These are phyloP conservation scores for Penicillium sp. DNA, from an alignment of 2,329 filamentous ascomycete species.

Conservation along the genomic window DNA sequence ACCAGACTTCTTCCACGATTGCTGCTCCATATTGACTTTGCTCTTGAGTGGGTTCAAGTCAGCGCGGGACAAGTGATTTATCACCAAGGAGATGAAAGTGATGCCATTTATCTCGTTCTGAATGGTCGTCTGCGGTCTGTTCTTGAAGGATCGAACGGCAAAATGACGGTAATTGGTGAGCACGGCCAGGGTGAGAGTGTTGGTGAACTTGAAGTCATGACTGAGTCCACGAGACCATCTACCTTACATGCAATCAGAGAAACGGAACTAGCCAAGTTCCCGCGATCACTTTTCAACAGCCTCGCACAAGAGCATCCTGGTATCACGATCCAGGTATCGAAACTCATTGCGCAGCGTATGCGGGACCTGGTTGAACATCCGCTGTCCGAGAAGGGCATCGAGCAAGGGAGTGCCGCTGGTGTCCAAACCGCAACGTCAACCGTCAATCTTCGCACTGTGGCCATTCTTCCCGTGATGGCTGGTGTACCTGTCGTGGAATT, in stretches of 20 bases:
- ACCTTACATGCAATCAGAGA: constrained; percentile 95
- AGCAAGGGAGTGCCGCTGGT: constrained; percentile 58
- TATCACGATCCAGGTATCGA: constrained; percentile 98
- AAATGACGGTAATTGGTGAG: constrained; percentile 84
- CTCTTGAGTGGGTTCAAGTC: constrained; percentile 96
- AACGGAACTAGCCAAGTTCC: constrained; percentile 94
- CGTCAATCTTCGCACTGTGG: constrained; percentile 88
- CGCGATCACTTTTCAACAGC: constrained; percentile 94
- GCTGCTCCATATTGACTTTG: constrained; percentile 96
- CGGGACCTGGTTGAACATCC: constrained; percentile 82
- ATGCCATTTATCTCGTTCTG: constrained; percentile 96
- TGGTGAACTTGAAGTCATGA: constrained; percentile 94
- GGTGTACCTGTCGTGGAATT: constrained; percentile 96
- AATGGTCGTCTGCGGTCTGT: constrained; percentile 89
- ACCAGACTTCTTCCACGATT: constrained; percentile 86
- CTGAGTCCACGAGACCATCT: constrained; percentile 85
- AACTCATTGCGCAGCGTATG: constrained; percentile 97
- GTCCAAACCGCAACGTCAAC: constrained; percentile 70
- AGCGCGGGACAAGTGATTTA: constrained; percentile 94
- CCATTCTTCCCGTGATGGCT: constrained; percentile 84
- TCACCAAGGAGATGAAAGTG: constrained; percentile 90
- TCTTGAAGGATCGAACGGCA: constrained; percentile 76
- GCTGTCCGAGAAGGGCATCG: constrained; percentile 65
- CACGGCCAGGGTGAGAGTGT: constrained; percentile 98
- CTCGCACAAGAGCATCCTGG: constrained; percentile 94